Conservation (phyloP, 1,284 basidiomycete genomes). For the Fomes fomentarius region DNA sequence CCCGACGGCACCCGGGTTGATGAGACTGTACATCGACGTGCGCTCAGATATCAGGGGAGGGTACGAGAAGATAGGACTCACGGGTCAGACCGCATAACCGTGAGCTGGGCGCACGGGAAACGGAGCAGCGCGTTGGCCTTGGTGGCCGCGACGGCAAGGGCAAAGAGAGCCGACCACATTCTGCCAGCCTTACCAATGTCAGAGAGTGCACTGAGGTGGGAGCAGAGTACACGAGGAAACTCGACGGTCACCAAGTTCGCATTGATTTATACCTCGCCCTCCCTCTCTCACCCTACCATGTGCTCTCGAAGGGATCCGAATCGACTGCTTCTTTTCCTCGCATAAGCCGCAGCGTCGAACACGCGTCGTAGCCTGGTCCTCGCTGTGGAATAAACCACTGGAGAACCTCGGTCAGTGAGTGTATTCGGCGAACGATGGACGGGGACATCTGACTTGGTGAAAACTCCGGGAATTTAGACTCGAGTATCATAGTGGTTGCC, state of each 20-base stretch:
- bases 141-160: slow-evolving; percentile 1
- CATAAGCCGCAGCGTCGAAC: no score
- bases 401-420: not conserved
- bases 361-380: no score
- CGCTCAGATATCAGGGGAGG: not conserved
- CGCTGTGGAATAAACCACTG: not conserved
- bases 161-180: slow-evolving; percentile 10
- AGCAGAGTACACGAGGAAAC: slow-evolving; percentile 6
- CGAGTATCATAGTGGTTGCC: not conserved
- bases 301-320: not conserved
- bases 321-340: not conserved
- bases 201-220: not conserved
- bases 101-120: slow-evolving; percentile 10
- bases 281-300: not conserved
- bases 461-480: not conserved
- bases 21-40: not conserved
- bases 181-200: not conserved
- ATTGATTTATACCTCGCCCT: not conserved
- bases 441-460: not conserved
- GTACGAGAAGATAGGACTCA: not conserved
- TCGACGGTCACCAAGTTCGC: not conserved
- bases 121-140: slow-evolving; percentile 7
- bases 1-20: slow-evolving; percentile 5
- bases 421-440: not conserved
- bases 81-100: slow-evolving; percentile 10